A percentile compares a stretch with the other conserved stretches of the same genome.
These are phyloP conservation scores for Trichomonas vaginalis DNA, from an alignment of 208 protist species.

Conservation along the genomic window DNA sequence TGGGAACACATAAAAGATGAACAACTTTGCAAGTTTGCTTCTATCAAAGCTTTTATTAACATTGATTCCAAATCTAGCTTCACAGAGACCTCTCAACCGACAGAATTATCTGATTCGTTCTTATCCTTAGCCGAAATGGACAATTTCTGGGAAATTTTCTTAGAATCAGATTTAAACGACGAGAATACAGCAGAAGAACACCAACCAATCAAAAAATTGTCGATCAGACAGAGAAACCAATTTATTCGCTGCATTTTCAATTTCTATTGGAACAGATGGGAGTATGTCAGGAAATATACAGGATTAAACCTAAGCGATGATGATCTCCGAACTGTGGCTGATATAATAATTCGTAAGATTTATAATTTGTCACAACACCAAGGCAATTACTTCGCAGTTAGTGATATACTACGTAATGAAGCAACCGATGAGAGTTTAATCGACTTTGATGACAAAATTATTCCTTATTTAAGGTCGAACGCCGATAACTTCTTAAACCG, in stretches of 20 bases:
- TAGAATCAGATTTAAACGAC: background rate
- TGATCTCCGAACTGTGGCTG: background rate
- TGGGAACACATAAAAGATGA: background rate
- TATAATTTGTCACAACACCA: background rate
- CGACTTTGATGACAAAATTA: background rate
- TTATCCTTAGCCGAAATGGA: background rate
- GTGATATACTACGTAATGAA: background rate
- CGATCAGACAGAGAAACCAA: background rate
- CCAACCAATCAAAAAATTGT: background rate
- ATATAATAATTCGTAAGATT: background rate
- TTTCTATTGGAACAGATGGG: background rate
- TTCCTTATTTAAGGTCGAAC: background rate
- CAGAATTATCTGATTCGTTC: background rate
- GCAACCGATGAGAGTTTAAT: background rate
- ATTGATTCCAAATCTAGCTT: background rate
- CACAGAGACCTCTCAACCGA: background rate
- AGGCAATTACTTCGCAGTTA: background rate
- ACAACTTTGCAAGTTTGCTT: background rate
- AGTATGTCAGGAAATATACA: background rate
- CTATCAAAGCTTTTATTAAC: background rate
- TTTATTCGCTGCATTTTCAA: background rate
- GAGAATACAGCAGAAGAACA: background rate
- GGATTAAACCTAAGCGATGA: background rate
- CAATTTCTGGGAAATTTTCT: background rate
- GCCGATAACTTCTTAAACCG: background rate